Conservation (phyloP, 768 basidiomycete species). For the Trametes villosa region DNA sequence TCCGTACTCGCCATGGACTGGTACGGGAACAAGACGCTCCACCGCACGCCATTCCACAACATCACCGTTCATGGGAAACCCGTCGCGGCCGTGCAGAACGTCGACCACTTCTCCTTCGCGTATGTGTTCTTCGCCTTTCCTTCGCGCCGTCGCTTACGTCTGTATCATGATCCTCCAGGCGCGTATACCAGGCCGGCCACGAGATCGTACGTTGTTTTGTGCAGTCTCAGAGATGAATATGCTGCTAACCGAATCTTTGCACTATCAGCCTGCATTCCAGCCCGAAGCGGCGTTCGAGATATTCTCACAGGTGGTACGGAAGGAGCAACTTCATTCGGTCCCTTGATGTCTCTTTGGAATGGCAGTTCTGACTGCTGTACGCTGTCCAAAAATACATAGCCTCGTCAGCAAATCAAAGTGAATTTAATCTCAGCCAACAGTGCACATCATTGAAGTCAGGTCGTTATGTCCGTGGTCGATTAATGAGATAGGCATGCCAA, state of each 20-base stretch:
- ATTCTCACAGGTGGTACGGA: slow-evolving; percentile 57
- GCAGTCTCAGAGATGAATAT: neutral
- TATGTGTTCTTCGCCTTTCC: slow-evolving; percentile 38
- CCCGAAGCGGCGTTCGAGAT: slow-evolving; percentile 61
- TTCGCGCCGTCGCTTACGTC: neutral
- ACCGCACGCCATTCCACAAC: slow-evolving; percentile 48
- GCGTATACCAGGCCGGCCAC: slow-evolving; percentile 62
- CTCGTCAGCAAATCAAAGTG: too few species aligned
- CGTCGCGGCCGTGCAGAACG: slow-evolving; percentile 64
- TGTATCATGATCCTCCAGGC: slow-evolving; percentile 36
- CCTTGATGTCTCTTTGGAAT: too few species aligned
- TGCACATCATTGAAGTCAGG: too few species aligned
- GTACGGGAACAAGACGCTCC: slow-evolving; percentile 47
- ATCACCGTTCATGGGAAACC: slow-evolving; percentile 58
- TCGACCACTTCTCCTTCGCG: slow-evolving; percentile 72
- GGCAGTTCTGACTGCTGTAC: too few species aligned
- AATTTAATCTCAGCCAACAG: too few species aligned
- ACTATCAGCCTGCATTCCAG: slow-evolving; percentile 66
- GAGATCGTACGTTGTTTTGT: slow-evolving; percentile 53
- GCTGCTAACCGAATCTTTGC: neutral
- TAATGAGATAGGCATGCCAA: too few species aligned
- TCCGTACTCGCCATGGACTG: slow-evolving; percentile 50
- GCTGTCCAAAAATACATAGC: too few species aligned
- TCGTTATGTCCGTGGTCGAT: too few species aligned
- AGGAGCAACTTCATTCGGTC: slow-evolving; percentile 58